Conservation (phyloP, 2,329 filamentous ascomycete genomes). For the Pyricularia sp. region DNA sequence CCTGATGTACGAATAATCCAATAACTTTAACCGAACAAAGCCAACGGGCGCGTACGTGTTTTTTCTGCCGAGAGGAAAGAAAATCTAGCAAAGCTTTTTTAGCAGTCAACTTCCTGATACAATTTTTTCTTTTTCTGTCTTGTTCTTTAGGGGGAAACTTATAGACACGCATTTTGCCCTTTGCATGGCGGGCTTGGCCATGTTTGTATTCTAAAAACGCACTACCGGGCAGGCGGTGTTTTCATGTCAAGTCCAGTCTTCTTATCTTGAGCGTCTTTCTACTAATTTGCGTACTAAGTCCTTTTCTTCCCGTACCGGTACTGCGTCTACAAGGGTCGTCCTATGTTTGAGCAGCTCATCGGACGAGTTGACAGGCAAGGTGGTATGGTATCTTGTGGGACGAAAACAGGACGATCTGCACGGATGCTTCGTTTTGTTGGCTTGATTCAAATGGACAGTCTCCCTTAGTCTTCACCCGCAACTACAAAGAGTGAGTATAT, state of each 20-base stretch:
- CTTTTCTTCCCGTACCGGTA: background rate
- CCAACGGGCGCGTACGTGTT: background rate
- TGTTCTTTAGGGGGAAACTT: background rate
- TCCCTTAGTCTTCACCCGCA: background rate
- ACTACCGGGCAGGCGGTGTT: constrained; percentile 1
- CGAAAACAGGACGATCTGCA: background rate
- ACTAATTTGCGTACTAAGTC: background rate
- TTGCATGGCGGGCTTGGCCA: background rate
- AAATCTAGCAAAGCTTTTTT: background rate
- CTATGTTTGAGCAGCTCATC: background rate
- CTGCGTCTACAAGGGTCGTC: background rate
- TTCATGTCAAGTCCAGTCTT: background rate
- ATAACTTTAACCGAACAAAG: background rate
- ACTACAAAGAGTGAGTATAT: background rate
- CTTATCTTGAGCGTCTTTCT: background rate
- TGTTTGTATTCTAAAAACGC: constrained; percentile 1
- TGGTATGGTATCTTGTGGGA: background rate
- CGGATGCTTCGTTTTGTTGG: background rate
- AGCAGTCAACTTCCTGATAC: background rate
- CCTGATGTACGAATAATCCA: background rate
- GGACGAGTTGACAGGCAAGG: background rate
- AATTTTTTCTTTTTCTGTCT: background rate
- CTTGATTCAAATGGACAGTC: background rate
- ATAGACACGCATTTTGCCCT: background rate
- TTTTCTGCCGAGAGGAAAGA: background rate